Base-by-base conservation (phyloP, 371 early-diverging fungal genomes). In the Chytridiales sp. region DNA sequence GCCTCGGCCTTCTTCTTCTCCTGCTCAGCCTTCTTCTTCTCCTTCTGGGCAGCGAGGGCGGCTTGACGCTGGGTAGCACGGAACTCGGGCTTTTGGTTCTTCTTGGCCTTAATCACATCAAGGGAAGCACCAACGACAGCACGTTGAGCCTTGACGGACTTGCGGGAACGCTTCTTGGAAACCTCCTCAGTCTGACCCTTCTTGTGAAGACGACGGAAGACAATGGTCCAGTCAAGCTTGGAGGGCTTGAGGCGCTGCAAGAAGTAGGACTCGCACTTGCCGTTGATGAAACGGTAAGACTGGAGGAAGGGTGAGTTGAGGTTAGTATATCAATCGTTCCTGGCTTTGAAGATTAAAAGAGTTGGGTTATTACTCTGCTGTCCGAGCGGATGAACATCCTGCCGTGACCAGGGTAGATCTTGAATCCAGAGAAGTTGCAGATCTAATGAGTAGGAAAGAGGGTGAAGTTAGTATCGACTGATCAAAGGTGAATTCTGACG, bases 371-470 rank as follows among this genome's bases (percentile, higher is more conserved):
- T 74, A 86, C 85, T 78, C 89, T 85, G 85, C 82, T 87, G 89
- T 97, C 97, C 56, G 78, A 66, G 64, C 92, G 90, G 75, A 97
- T 89, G 74, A 81, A 96, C 59, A 89, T 77, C 85, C 87, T 92
- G 53, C 97, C 97, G 82, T 92, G 92, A 74, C 92, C 91, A 64
- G 97, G 97, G 87, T 97, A 95, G 89, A 97, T 96, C 89, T 95
- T 95, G 85, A 88, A 87, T 68, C 95, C 94, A 67, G 95, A 93
- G 82, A 95, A 95, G 73, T 90, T 85, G 85, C 96, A 95, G 75
- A 70, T 64, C 59, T 74, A 51, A 26, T 17, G 44, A 44, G 13
- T 44, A 8, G 22, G 24, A 11, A 15, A 11, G 31, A 26, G 48
- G 31, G 30, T 48, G 8, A 44, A 24, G 11, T 21, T 44, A 21